Conservation (phyloP, 139 green algal genomes). For the Micractinium conductrix region DNA sequence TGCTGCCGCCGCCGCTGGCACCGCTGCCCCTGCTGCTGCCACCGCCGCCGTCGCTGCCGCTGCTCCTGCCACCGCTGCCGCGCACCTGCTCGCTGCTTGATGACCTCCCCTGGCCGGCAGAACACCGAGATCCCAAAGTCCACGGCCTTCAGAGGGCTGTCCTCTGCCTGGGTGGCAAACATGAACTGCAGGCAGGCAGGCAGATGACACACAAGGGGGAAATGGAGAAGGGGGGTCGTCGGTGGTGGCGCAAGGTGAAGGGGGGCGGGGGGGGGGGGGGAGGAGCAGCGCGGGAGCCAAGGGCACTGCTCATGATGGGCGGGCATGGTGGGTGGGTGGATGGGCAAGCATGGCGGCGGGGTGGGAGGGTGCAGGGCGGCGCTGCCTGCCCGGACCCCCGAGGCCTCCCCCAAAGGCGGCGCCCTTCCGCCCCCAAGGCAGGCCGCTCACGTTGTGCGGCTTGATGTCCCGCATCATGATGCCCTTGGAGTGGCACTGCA, state of each 20-base stretch:
- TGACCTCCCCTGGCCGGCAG: constrained; percentile 53
- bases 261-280: not conserved
- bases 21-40: too few relatives aligned
- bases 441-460: constrained; percentile 63
- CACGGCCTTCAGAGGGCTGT: constrained; percentile 71
- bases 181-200: constrained; percentile 59
- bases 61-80: too few relatives aligned
- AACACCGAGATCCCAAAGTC: constrained; percentile 75
- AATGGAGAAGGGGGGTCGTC: not conserved
- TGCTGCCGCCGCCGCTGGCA: too few relatives aligned
- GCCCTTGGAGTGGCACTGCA: constrained; percentile 43
- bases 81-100: constrained; percentile 3
- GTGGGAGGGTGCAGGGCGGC: not conserved
- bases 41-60: too few relatives aligned
- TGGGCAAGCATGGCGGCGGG: too few relatives aligned
- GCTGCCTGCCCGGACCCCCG: too few relatives aligned
- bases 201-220: not conserved
- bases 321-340: not conserved
- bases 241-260: not conserved
- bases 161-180: constrained; percentile 52
- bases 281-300: not conserved
- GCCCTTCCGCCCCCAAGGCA: too few relatives aligned
- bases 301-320: not conserved
- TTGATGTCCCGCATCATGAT: constrained; percentile 78
- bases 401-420: too few relatives aligned